Evolutionary conservation across 2,329 filamentous ascomycete species (phyloP), one percentile per base, ranked within the genome.

Genomic region (Keithomyces neogunnii): DNA sequence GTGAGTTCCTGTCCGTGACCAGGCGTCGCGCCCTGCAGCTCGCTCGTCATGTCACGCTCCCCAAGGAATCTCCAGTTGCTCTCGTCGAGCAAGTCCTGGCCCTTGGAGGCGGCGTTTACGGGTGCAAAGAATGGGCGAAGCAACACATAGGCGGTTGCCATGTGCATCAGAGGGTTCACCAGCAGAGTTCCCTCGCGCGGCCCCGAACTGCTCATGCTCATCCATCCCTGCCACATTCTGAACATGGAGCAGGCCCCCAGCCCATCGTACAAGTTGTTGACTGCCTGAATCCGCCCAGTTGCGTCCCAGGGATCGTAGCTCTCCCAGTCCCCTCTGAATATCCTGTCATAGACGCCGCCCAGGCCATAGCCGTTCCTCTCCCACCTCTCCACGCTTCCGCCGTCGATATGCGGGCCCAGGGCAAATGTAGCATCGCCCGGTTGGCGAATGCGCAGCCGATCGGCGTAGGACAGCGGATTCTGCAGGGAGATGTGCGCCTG

Each of bases 221-320:
- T 68, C 91, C 91, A 96, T 19, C 89, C 91, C 69, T 96, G 91
- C 66, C 88, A 92, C 77, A 89, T 86, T 39, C 92, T 80, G 68
- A 96, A 90, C 73, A 90, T 89, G 45, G 79, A 85, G 68, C 89
- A 95, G 1, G 87, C 84, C 0, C 91, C 90, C 0, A 89, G 77
- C 0, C 90, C 89, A 48, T 88, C 77, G 64, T 96, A 93, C 35
- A 91, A 70, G 66, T 96, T 85, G 54, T 81, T 84, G 2, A 82
- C 77, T 3, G 86, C 88, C 0, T 71, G 68, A 0, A 92, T 74
- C 3, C 91, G 79, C 5, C 80, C 78, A 56, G 79, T 82, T 0
- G 83, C 83, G 60, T 96, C 89, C 81, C 86, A 96, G 0, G 89
- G 81, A 61, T 96, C 88, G 62, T 89, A 91, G 2, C 76, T 66